Conservation (phyloP, 192 early-diverging fungal species). For the Rhizophagus sp. region DNA sequence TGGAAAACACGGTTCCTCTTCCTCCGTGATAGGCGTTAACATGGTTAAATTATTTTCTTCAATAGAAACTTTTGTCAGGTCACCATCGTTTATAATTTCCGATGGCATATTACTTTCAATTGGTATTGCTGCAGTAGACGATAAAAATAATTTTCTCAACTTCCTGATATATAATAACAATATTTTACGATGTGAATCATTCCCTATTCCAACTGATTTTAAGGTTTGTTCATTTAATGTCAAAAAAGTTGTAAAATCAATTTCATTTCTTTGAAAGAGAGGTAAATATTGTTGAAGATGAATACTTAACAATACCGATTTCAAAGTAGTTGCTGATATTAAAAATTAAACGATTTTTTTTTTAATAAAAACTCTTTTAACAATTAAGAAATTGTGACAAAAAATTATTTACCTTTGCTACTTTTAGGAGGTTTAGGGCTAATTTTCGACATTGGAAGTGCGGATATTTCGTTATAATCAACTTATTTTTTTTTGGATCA, state of each 20-base stretch:
- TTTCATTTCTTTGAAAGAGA: conserved; percentile 10
- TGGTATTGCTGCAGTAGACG: neutral
- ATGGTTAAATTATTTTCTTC: neutral
- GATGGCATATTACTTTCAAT: neutral
- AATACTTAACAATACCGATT: neutral
- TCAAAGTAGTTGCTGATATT: neutral
- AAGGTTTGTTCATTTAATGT: conserved; percentile 14
- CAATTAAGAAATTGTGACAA: no score
- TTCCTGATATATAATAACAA: conserved; percentile 2
- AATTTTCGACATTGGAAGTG: neutral
- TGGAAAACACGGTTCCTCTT: neutral
- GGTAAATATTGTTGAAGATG: conserved; percentile 18
- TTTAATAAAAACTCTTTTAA: no score
- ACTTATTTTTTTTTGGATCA: no score
- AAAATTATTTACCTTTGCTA: neutral
- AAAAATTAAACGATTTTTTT: neutral
- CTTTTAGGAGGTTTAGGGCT: neutral
- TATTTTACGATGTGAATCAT: neutral
- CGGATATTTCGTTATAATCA: no score
- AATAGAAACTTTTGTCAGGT: no score
- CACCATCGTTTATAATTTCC: no score
- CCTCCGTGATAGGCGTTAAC: neutral
- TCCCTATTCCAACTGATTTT: neutral
- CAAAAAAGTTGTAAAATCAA: conserved; percentile 2
- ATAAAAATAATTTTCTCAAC: neutral